Base-by-base conservation (phyloP, 495 filamentous ascomycete genomes). In the Glutinoglossum americanum region DNA sequence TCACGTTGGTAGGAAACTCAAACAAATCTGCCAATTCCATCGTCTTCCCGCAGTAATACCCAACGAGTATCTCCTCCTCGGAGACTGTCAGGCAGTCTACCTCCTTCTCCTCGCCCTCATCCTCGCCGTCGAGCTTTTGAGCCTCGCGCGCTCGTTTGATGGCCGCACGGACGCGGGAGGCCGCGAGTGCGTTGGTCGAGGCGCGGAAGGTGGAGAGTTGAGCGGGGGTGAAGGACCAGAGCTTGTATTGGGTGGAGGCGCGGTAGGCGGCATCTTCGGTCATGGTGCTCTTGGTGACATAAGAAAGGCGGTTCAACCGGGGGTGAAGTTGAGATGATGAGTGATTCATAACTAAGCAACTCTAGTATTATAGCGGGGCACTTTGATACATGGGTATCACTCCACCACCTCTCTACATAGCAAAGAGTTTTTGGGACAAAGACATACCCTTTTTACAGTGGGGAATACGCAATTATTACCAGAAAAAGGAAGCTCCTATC, bases 171-270 rank as follows among this genome's bases (percentile, higher is more conserved):
- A 94, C 86, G 44, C 84, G 80, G 28, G 82, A 74, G 51, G 75
- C 76, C 3, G 90, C 89, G 11, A 80, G 70, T 19, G 72, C 65
- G 68, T 95, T 95, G 10, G 92, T 94, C 17, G 76, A 80, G 30
- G 74, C 71, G 51, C 93, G 84, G 15, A 87, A 71, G 1, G 80
- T 69, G 32, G 74, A 73, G 19, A 98, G 78, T 10, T 81, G 74
- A 9, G 80, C 67, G 9, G 82, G 79, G 0, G 89, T 86, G 69
- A 87, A 97, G n/a, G 89, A 94, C 89, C 93, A 98, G 41, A 87
- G 71, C 41, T 84, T 79, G 67, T 80, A 95, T 68, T 98, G 92
- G 47, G 87, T 90, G 0, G 89, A 92, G 21, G 83, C 73, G n/a
- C 84, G 84, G 71, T 97, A 98, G 53, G 89, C 74, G 60, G 84